Base-by-base conservation (phyloP, 768 basidiomycete species). In the Russula emetica region DNA sequence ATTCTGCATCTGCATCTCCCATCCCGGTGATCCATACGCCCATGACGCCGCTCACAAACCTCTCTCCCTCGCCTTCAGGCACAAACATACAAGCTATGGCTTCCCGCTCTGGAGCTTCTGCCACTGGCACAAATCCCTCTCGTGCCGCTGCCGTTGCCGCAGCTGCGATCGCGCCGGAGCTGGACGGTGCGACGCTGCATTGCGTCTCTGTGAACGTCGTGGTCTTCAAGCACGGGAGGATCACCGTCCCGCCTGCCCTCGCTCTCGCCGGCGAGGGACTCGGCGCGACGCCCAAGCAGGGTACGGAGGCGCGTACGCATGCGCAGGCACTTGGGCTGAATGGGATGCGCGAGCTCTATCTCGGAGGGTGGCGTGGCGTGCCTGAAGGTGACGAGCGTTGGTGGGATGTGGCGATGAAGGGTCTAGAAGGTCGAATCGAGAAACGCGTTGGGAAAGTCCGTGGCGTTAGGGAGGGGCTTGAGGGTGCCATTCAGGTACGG, bases 191-290 rank as follows among this genome's bases (percentile, higher is more conserved):
- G 1, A 75, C 75, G 36, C 72, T 88, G 7, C 82, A 91, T 72
- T 87, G 87, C 63, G 71, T 90, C 64, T 77, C 81, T 55, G 74
- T 92, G 61, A 84, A 84, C 30, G 83, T 82, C 58, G 61, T 82
- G 26, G 88, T 86, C 70, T 89, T 84, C 79, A 92, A 91, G 72
- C 70, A 80, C 26, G 85, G 84, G 0, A 81, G 88, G 1, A 85
- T 91, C 64, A 90, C 87, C 22, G 79, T 90, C 59, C 89, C 89
- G 2, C 90, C 90, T 14, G 78, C 78, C 3, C 62, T 92, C 64
- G 80, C 81, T 13, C 72, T 90, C 38, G 86, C 83, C 1, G 67
- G 76, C 1, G 84, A 86, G 63, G 90, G 90, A 0, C 83, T 86
- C 67, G 70, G 71, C 47, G 69, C 70, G 26, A 72, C 76, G 5